Percentiles rank a stretch among this genome's conserved stretches.
These are phyloP conservation scores for Rhipidocladum racemiflorum DNA, from an alignment of 176 grass and related monocot species.

Conservation along the genomic window DNA sequence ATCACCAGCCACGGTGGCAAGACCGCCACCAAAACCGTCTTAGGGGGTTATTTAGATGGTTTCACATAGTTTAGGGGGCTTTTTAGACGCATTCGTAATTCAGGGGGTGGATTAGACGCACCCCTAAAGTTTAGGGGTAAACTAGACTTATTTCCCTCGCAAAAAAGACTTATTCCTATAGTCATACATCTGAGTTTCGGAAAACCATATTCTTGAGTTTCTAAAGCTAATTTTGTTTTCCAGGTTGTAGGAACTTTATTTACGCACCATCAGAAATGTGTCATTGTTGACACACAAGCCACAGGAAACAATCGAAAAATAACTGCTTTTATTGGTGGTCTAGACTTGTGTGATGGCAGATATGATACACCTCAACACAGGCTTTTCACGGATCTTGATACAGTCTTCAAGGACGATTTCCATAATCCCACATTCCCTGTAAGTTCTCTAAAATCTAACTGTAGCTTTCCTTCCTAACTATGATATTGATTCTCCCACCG, in stretches of 20 bases:
- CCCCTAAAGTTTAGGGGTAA: no score
- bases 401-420: constrained; percentile 71
- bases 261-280: constrained; percentile 95
- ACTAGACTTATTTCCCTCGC: no score
- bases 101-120: no score
- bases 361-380: constrained; percentile 91
- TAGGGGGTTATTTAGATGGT: no score
- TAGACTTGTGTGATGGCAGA: constrained; percentile 90
- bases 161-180: no score
- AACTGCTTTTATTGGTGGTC: constrained; percentile 88
- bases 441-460: constrained; percentile 23
- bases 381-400: constrained; percentile 73
- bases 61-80: no score
- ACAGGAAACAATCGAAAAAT: constrained; percentile 82
- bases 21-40: no score
- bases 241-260: constrained; percentile 96
- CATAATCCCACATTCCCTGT: constrained; percentile 91
- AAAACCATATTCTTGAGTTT: neutral
- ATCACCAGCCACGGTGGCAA: no score
- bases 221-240: neutral
- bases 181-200: neutral
- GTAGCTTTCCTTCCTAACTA: neutral
- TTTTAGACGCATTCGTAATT: no score
- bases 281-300: constrained; percentile 73
- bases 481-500: neutral